Evolutionary conservation across 2,329 filamentous ascomycete species (phyloP).

Genomic region (Ceratocystiopsis sp.): DNA sequence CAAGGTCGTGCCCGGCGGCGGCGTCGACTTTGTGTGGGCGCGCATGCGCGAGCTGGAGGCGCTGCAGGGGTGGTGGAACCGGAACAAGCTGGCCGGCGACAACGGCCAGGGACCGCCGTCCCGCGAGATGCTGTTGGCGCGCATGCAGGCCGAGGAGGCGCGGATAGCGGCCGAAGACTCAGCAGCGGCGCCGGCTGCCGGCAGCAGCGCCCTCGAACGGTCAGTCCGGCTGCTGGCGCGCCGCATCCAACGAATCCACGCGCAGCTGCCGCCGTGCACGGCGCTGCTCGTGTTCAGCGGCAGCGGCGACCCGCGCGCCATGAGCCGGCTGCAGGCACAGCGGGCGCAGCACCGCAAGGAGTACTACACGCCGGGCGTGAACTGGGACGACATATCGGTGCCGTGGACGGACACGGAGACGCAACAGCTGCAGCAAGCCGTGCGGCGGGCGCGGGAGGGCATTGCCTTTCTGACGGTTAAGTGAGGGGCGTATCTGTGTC

Average conservation of each 20-base stretch:
- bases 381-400: conserved; percentile 50
- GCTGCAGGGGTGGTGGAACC: conserved; percentile 51
- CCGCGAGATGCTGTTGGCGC: conserved; percentile 9
- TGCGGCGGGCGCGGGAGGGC: conserved; percentile 39
- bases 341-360: conserved; percentile 45
- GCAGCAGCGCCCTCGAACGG: conserved; percentile 20
- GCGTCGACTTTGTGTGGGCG: conserved; percentile 51
- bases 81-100: conserved; percentile 24
- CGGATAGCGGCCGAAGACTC: not conserved
- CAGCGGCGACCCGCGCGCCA: conserved; percentile 49
- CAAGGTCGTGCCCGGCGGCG: conserved; percentile 37
- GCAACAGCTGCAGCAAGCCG: conserved; percentile 41
- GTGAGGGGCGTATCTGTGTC: conserved; percentile 17
- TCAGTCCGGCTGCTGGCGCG: conserved; percentile 28
- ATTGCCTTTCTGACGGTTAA: conserved; percentile 50
- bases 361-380: conserved; percentile 43
- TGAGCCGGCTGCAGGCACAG: conserved; percentile 43
- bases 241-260: conserved; percentile 38
- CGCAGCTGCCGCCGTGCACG: conserved; percentile 44
- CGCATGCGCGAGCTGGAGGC: conserved; percentile 49
- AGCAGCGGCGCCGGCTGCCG: not conserved
- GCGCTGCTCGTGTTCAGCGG: conserved; percentile 48
- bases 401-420: conserved; percentile 53
- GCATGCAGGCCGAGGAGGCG: conserved; percentile 5
- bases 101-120: conserved; percentile 19